Evolutionary conservation across 2,329 filamentous ascomycete genomes (phyloP).

Genomic region (Xylaria sp.): DNA sequence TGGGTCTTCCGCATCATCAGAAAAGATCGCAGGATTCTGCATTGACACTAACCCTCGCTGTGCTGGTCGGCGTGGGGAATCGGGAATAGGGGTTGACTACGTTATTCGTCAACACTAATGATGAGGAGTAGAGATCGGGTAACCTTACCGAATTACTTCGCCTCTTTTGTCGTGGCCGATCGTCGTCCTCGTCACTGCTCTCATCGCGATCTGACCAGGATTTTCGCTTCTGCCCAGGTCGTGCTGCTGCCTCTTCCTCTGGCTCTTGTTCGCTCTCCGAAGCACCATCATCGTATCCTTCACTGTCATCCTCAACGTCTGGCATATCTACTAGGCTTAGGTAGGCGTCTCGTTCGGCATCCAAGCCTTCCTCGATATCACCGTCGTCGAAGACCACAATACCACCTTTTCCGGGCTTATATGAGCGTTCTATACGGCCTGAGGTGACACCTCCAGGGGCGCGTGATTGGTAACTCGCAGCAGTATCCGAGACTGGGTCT

Average conservation of each 20-base stretch:
- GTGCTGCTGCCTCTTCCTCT: conserved; percentile 57
- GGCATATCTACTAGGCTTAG: conserved; percentile 91
- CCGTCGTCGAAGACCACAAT: conserved; percentile 96
- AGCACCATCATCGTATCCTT: conserved; percentile 69
- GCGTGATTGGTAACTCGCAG: conserved; percentile 60
- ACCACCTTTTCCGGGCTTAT: conserved; percentile 83
- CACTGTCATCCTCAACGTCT: conserved; percentile 80
- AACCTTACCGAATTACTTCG: conserved; percentile 84
- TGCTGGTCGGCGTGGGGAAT: conserved; percentile 70
- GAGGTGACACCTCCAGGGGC: conserved; percentile 74
- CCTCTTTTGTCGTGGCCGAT: conserved; percentile 80
- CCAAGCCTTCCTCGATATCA: conserved; percentile 87
- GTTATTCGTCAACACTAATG: conserved; percentile 46
- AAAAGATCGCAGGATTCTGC: conserved; percentile 59
- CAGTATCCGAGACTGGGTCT: conserved; percentile 62
- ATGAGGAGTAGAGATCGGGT: conserved; percentile 40
- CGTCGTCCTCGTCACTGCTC: conserved; percentile 77
- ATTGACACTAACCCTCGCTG: conserved; percentile 70
- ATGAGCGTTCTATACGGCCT: conserved; percentile 77
- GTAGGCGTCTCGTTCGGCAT: conserved; percentile 81
- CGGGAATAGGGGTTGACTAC: conserved; percentile 73
- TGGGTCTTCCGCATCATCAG: conserved; percentile 62
- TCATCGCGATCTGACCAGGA: conserved; percentile 79
- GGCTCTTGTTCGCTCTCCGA: conserved; percentile 68
- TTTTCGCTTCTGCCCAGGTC: conserved; percentile 77